These are phyloP conservation scores for Forsythia viridissima DNA, from an alignment of 257 asterid species.

Conservation along the genomic window DNA sequence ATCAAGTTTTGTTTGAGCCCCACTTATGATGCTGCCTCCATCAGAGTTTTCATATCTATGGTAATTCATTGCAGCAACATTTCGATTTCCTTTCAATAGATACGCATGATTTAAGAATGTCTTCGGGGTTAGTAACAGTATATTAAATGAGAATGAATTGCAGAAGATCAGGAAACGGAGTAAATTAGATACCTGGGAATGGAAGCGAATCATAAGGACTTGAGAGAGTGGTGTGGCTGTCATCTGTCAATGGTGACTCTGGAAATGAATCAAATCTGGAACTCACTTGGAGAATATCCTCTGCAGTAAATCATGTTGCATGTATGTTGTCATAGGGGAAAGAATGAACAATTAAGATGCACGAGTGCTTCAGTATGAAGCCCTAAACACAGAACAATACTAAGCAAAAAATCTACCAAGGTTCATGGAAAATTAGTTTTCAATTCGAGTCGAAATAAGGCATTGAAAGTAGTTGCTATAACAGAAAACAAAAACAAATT, in stretches of 20 bases:
- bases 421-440: not conserved
- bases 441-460: conserved; percentile 2
- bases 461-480: not conserved
- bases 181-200: conserved; percentile 51
- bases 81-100: conserved; percentile 42
- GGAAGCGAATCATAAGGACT: conserved; percentile 49
- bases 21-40: conserved; percentile 41
- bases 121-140: conserved; percentile 2
- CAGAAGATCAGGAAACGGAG: conserved; percentile 21
- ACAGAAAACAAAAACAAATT: conserved; percentile 20
- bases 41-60: conserved; percentile 32
- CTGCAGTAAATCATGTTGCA: conserved; percentile 42
- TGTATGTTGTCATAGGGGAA: conserved; percentile 24
- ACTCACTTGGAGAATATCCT: conserved; percentile 60
- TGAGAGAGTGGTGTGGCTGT: conserved; percentile 47
- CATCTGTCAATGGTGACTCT: conserved; percentile 51
- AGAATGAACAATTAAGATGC: conserved; percentile 16
- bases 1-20: conserved; percentile 41
- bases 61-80: conserved; percentile 37
- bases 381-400: not conserved
- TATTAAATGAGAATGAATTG: conserved; percentile 15
- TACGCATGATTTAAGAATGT: not conserved
- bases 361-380: conserved; percentile 1
- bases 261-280: conserved; percentile 58
- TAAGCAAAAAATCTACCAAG: not conserved